Conservation (phyloP, 345 rosid genomes). For the Citropsis articulata region DNA sequence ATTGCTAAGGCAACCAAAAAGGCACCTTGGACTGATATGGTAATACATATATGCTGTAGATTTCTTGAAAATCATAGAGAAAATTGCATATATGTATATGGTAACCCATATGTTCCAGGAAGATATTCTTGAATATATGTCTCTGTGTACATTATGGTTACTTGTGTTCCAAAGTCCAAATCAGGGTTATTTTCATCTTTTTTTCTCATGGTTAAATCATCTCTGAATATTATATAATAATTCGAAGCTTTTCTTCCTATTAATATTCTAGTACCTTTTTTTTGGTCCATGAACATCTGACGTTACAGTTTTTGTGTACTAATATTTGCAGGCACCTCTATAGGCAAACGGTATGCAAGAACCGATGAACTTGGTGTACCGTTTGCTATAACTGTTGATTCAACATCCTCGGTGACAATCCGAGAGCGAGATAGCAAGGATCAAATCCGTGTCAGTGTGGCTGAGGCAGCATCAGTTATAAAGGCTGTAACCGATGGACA, state of each 20-base stretch:
- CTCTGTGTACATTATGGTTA: background rate
- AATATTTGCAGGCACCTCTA: conserved; percentile 65
- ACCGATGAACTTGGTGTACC: conserved; percentile 96
- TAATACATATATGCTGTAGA: background rate
- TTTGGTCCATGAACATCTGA: background rate
- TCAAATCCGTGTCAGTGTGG: conserved; percentile 69
- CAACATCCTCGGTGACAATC: conserved; percentile 65
- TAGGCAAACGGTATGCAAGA: conserved; percentile 93
- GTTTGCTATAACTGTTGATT: conserved; percentile 86
- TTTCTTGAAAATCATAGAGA: background rate
- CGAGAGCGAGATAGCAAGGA: conserved; percentile 93
- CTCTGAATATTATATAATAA: no score
- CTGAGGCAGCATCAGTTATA: conserved; percentile 64
- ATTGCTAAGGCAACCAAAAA: background rate
- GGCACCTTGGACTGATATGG: background rate
- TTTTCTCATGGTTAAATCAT: no score
- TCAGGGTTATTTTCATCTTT: background rate
- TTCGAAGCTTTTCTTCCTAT: no score
- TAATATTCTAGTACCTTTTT: no score
- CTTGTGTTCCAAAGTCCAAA: background rate
- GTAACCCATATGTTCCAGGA: background rate
- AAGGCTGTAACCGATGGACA: conserved; percentile 67
- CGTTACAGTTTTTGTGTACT: background rate
- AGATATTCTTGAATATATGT: background rate
- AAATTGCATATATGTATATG: no score